A percentile compares a stretch with the other conserved stretches of the same genome.
phyloP scores from a whole-genome alignment of 169 alveolate genomes.

The Neospora caninum region DNA sequence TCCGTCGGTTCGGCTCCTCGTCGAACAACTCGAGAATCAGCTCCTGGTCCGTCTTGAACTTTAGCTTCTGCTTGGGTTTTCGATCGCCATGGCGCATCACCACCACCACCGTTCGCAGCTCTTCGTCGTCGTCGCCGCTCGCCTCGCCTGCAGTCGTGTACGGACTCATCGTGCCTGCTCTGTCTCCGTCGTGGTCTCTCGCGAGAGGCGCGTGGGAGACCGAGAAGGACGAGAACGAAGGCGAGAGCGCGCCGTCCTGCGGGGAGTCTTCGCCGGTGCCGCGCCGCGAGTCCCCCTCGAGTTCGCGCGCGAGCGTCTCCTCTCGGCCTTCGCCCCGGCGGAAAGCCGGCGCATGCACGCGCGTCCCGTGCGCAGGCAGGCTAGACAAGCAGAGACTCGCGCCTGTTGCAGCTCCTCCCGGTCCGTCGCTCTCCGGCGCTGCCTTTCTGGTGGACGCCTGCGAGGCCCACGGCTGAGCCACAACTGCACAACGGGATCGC shows the following conservation, averaged over 20 bases:
- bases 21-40: conserved; percentile 83
- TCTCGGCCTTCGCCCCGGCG: background rate
- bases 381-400: background rate
- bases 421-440: too few relatives aligned
- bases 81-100: conserved; percentile 98
- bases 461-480: too few relatives aligned
- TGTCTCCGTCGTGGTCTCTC: background rate
- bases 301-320: background rate
- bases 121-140: conserved; percentile 78
- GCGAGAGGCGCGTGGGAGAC: background rate
- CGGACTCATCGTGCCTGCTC: background rate
- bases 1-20: conserved; percentile 62
- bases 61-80: conserved; percentile 97
- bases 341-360: background rate
- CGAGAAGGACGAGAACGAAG: background rate
- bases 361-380: background rate
- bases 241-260: background rate
- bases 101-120: conserved; percentile 94
- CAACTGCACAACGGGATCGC: too few relatives aligned
- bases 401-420: too few relatives aligned
- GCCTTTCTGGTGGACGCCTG: too few relatives aligned
- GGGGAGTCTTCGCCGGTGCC: background rate
- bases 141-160: conserved; percentile 17
- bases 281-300: background rate
- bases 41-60: conserved; percentile 88